Evolutionary conservation across 2,329 filamentous ascomycete species (phyloP).

Genomic region (Corinectria fuckeliana): DNA sequence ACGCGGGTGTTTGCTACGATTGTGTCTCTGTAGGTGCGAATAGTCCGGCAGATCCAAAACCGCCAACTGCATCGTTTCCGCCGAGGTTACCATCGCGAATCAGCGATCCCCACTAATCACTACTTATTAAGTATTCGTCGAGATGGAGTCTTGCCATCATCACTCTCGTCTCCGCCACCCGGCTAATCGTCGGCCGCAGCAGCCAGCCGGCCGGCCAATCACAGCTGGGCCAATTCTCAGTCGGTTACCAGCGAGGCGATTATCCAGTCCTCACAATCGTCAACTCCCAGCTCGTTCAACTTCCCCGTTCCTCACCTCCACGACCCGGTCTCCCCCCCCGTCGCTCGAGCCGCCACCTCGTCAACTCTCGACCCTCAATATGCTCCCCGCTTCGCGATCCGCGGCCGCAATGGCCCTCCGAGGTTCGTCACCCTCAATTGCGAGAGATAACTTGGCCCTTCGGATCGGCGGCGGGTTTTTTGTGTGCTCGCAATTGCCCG

Average conservation of each 20-base stretch:
- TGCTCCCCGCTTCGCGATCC: conserved; percentile 58
- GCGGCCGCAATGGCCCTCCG: conserved; percentile 60
- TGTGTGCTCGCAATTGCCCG: conserved; percentile 17
- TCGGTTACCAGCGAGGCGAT: conserved; percentile 1
- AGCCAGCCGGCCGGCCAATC: conserved; percentile 1
- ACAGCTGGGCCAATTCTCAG: conserved; percentile 14
- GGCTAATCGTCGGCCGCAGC: conserved; percentile 9
- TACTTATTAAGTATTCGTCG: no score
- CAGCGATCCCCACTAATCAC: no score
- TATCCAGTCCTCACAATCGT: conserved; percentile 38
- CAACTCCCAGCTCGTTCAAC: conserved; percentile 30
- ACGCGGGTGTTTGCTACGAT: not conserved
- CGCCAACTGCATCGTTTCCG: not conserved
- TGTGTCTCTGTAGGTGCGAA: not conserved
- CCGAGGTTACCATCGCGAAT: not conserved
- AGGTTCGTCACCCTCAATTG: conserved; percentile 47
- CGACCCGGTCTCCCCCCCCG: conserved; percentile 22
- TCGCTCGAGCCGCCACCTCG: conserved; percentile 27
- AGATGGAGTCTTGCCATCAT: not conserved
- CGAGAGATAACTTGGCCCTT: not conserved
- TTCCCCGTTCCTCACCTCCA: conserved; percentile 12
- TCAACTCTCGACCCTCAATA: conserved; percentile 38
- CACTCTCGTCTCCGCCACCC: not conserved
- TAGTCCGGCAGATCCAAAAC: not conserved
- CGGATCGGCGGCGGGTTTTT: conserved; percentile 33